Base-by-base conservation (phyloP, 2,329 filamentous ascomycete genomes). In the Aspergillus alliaceus region DNA sequence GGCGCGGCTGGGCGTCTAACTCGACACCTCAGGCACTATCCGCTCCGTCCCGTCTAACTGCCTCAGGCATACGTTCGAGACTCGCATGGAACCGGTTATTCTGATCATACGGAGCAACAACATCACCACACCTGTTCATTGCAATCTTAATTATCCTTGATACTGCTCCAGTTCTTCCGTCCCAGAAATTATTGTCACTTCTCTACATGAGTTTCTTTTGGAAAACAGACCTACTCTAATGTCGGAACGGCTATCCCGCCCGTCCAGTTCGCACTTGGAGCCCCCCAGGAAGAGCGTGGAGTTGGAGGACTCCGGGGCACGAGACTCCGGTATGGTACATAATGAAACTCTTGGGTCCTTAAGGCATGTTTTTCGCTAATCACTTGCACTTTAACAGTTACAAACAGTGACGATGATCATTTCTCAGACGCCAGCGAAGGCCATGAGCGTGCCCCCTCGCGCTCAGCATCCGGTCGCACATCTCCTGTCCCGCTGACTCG, bases 361-460 rank as follows among this genome's bases (percentile, higher is more conserved):
- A 3, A 14, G 7, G 6, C 1, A 35, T 24, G 7, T 52, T 40
- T n/a, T 12, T 52, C 27, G 18, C 50, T 52, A 18, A 52, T 20
- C 14, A 29, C 9, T 6, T 20, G 6, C 15, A 37, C 14, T 40
- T 22, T 20, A 22, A 35, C 76, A 69, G 77, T 71, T 47, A 82
- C 80, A 39, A 81, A 81, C 57, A 82, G 80, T 58, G 82, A 78
- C 51, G 78, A 84, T 49, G 86, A 88, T 60, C 83, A 87, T 72
- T 88, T 88, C 71, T 86, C 85, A 47, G 86, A 88, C 68, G 86
- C 86, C 56, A 84, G 80, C 42, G 86, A 88, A 76, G 85, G 84
- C 64, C 73, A 74, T 46, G 59, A 64, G 31, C 66, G 62, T 67
- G 66, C 70, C 56, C 62, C 64, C 59, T 73, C 70, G 61, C 70